Evolutionary conservation across 83 land plant genomes (phyloP), one percentile per base, ranked within the genome.

Genomic region (Picea abies): DNA sequence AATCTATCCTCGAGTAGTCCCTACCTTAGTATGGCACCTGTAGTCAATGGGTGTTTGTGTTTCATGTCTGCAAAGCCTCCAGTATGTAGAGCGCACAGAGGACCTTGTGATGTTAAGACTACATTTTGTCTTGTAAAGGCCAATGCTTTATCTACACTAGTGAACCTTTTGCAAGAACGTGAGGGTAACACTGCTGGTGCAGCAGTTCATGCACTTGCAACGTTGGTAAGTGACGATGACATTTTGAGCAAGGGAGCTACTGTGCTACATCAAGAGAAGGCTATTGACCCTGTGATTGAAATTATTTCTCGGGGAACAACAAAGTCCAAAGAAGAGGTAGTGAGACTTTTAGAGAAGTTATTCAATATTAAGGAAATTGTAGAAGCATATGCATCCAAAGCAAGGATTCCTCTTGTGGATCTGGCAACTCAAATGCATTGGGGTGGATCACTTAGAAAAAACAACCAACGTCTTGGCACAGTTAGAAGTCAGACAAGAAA

Each of bases 71-170:
- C 76, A 0, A 62, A 62, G 14, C 81, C 81, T 44, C 78, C 84
- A 39, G n/a, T n/a, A n/a, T n/a, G n/a, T n/a, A n/a, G n/a, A n/a
- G n/a, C n/a, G n/a, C n/a, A n/a, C n/a, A n/a, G n/a, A n/a, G n/a
- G n/a, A n/a, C n/a, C n/a, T n/a, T n/a, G n/a, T n/a, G n/a, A n/a
- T n/a, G n/a, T n/a, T 7, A 79, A 64, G 52, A 83, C 87, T 11
- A 84, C 94, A 22, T 90, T 92, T 72, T 92, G 94, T 80, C 81
- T 90, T 32, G 82, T 92, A 56, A 82, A 84, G 66, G 92, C 91
- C 32, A 80, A 82, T 60, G 94, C 92, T 44, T 61, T 90, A 75
- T 87, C 90, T 12, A 89, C 70, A 11, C 64, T 92, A 63, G 90
- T 89, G 19, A 71, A 72, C 37, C 84, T 92, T 20, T 76, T 92